Percentiles rank a stretch among this genome's conserved stretches.
Evolutionary conservation across 2,329 filamentous ascomycete genomes (phyloP).

Genomic region (Macrophomina pseudophaseolina): DNA sequence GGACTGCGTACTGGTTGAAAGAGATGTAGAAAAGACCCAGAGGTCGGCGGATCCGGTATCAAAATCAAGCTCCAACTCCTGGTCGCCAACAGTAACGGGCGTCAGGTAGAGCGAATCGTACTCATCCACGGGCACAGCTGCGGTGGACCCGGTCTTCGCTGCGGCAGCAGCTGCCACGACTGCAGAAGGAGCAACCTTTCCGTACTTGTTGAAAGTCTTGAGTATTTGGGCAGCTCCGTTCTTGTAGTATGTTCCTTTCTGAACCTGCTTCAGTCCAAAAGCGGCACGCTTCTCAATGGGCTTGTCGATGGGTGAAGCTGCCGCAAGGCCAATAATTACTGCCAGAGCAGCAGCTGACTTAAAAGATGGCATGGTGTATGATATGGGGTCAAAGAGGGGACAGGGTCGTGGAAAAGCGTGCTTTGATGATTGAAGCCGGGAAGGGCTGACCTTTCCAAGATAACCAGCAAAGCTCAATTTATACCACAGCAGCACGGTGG

Average conservation of each 20-base stretch:
- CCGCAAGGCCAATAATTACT: slow-evolving; percentile 35
- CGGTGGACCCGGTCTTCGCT: slow-evolving; percentile 43
- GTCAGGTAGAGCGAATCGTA: slow-evolving; percentile 47
- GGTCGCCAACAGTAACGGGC: slow-evolving; percentile 67
- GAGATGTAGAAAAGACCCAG: slow-evolving; percentile 70
- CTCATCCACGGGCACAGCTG: slow-evolving; percentile 48
- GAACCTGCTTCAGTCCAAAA: slow-evolving; percentile 41
- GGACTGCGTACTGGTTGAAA: slow-evolving; percentile 54
- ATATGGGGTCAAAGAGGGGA: background rate
- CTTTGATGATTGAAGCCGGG: background rate
- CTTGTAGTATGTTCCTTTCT: slow-evolving; percentile 38
- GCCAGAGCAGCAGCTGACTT: slow-evolving; percentile 38
- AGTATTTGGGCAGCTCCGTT: slow-evolving; percentile 46
- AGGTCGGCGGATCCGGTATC: slow-evolving; percentile 74
- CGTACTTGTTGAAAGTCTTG: slow-evolving; percentile 49
- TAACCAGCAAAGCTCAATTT: background rate
- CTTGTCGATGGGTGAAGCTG: slow-evolving; percentile 37
- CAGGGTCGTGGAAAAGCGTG: slow-evolving; percentile 4
- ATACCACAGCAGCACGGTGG: background rate
- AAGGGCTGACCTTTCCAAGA: background rate
- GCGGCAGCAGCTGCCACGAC: slow-evolving; percentile 40
- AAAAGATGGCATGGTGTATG: slow-evolving; percentile 40
- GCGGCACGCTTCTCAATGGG: slow-evolving; percentile 37
- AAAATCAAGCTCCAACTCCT: slow-evolving; percentile 69
- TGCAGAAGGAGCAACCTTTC: slow-evolving; percentile 38